These are phyloP conservation scores for Nothopassalora personata DNA, from an alignment of 2,329 filamentous ascomycete genomes.

Conservation along the genomic window DNA sequence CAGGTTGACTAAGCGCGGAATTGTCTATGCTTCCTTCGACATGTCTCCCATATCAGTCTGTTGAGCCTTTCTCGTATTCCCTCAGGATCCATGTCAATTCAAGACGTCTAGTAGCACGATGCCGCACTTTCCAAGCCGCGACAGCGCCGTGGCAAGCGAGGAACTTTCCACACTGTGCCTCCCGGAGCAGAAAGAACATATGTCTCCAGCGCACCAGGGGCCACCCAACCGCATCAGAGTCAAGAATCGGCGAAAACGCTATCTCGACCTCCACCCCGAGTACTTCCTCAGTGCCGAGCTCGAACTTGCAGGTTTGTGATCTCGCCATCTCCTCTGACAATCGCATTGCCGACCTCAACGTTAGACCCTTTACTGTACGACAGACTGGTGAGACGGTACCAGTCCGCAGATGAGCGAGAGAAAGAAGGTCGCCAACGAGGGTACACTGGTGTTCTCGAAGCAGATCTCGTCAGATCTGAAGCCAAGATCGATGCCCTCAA, in stretches of 20 bases:
- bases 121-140: constrained; percentile 1
- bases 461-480: constrained; percentile 70
- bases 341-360: neutral
- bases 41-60: too few relatives aligned
- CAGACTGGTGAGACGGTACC: constrained; percentile 69
- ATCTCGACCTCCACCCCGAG: constrained; percentile 64
- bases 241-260: constrained; percentile 74
- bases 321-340: neutral
- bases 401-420: constrained; percentile 66
- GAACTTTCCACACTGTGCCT: neutral
- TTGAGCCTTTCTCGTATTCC: too few relatives aligned
- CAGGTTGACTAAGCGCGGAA: too few relatives aligned
- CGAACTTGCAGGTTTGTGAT: constrained; percentile 52
- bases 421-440: constrained; percentile 68
- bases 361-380: constrained; percentile 80
- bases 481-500: constrained; percentile 62
- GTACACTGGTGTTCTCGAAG: constrained; percentile 72
- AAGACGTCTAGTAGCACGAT: neutral
- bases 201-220: neutral
- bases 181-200: too few relatives aligned
- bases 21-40: too few relatives aligned
- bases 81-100: too few relatives aligned
- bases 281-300: constrained; percentile 61
- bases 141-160: neutral
- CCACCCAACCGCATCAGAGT: constrained; percentile 9